Evolutionary conservation across 441 rosid genomes (phyloP).

Genomic region (Erodium trifolium): DNA sequence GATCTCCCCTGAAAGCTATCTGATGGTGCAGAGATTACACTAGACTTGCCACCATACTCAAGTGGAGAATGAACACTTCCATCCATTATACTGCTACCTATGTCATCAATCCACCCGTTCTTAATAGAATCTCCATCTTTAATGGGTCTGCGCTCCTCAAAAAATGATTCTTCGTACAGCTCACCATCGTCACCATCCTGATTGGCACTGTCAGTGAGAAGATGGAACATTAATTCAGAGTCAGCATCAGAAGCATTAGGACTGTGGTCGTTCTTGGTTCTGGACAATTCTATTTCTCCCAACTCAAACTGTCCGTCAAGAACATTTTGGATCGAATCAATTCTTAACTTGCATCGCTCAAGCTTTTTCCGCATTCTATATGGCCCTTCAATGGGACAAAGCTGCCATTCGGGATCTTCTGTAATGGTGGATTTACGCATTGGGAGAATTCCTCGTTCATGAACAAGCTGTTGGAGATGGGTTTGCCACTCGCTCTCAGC

Average conservation of each 20-base stretch:
- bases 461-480: constrained; percentile 97
- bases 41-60: constrained; percentile 84
- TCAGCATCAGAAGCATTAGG: constrained; percentile 55
- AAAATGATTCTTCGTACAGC: constrained; percentile 48
- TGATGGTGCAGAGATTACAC: constrained; percentile 66
- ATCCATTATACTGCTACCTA: constrained; percentile 74
- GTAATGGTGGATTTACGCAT: constrained; percentile 46
- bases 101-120: constrained; percentile 84
- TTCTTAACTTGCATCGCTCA: constrained; percentile 75
- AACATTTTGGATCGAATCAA: constrained; percentile 82
- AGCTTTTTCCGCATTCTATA: constrained; percentile 99
- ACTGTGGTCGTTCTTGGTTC: constrained; percentile 46
- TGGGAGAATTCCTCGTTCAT: constrained; percentile 97
- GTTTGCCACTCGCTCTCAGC: constrained; percentile 99
- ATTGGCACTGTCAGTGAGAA: constrained; percentile 37
- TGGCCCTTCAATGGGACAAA: constrained; percentile 99
- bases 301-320: constrained; percentile 71
- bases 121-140: constrained; percentile 45
- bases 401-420: constrained; percentile 97
- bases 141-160: constrained; percentile 41
- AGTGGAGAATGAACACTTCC: constrained; percentile 95
- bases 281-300: constrained; percentile 55
- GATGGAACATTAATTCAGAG: constrained; percentile 54
- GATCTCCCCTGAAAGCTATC: constrained; percentile 58
- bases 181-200: constrained; percentile 37